Evolutionary conservation across 2,329 filamentous ascomycete species (phyloP), one percentile per base, ranked within the genome.

Genomic region (Fusarium pilosicola): DNA sequence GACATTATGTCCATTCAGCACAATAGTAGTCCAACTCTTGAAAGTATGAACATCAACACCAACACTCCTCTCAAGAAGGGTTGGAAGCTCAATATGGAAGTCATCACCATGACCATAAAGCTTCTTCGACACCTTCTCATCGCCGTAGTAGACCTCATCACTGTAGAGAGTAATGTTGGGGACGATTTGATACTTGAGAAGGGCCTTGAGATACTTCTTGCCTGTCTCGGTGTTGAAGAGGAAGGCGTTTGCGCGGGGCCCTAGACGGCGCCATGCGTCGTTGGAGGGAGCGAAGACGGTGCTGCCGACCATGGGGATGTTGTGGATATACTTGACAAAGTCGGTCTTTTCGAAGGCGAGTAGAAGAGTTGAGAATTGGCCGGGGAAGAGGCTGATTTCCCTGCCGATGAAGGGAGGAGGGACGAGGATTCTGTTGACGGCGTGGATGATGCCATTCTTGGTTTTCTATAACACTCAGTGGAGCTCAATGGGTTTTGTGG

Each of bases 221-320:
- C 95, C 95, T 59, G 87, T 88, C 34, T 89, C 85, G 66, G 92
- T 93, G 81, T 88, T 88, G 87, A 98, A 98, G 8, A 98, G 86
- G 87, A 97, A 98, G 28, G 91, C 71, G 28, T 96, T 97, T 77
- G 92, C 89, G 62, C 81, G 86, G 2, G 89, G 87, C 1, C 94
- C 94, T 2, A 98, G 90, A 74, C 89, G 89, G 76, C 88, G 80
- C 85, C 96, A 97, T n/a, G 95, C 95, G 9, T 83, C 84, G 86
- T 98, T 97, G 51, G 88, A 90, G 0, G 95, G 95, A 0, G 93
- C 93, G 77, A 97, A 97, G 69, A 96, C 80, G 6, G 95, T 97
- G 44, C 90, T 90, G 41, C 94, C 94, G 6, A 85, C 81, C 41
- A 84, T 84, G 24, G 81, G 77, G 74, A 87, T 84, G 75, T 88